Base-by-base conservation (phyloP, 2,329 filamentous ascomycete species). In the Hypomyces perniciosus region DNA sequence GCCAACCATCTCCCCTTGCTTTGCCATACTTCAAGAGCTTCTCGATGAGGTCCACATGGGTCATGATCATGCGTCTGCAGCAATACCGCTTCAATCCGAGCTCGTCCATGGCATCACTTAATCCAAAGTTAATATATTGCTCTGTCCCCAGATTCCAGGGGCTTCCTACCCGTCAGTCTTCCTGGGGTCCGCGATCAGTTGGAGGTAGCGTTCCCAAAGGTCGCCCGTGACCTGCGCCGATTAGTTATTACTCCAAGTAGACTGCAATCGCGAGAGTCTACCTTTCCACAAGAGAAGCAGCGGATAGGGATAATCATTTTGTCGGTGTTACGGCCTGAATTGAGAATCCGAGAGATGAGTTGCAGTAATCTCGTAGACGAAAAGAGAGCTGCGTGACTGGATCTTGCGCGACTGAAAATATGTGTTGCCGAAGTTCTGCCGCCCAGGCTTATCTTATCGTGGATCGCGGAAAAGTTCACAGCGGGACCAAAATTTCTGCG, bases 51-150 rank as follows among this genome's bases (percentile, higher is more conserved):
- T 99, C 93, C 63, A 99, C 93, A 72, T 99, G 93, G 54, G 93
- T 99, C 88, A 99, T 96, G 71, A 99, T 84, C 93, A 99, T 99
- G 65, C 93, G 87, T 62, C 93, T 88, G 76, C 93, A 99, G 81
- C 93, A 99, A 77, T 99, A 99, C 61, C 93, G 84, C 72, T 90
- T 92, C 65, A 95, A 86, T 51, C 90, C 90, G 48, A 99, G 84
- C 67, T 90, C 81, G 71, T 97, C 91, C 86, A 99, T 95, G 39
- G 92, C 93, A 68, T 96, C 90, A 65, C 93, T 96, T 13, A 27
- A 8, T 26, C 26, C n/a, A n/a, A 4, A 41, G 42, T 53, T 29
- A 53, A 46, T 33, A n/a, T 20, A 20, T 8, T 28, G 27, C 8
- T 28, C n/a, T 27, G 12, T 20, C 38, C 31, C 9, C 5, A 13